phyloP scores from a whole-genome alignment of 805 yeast genomes.

The Clavispora vitiphila region DNA sequence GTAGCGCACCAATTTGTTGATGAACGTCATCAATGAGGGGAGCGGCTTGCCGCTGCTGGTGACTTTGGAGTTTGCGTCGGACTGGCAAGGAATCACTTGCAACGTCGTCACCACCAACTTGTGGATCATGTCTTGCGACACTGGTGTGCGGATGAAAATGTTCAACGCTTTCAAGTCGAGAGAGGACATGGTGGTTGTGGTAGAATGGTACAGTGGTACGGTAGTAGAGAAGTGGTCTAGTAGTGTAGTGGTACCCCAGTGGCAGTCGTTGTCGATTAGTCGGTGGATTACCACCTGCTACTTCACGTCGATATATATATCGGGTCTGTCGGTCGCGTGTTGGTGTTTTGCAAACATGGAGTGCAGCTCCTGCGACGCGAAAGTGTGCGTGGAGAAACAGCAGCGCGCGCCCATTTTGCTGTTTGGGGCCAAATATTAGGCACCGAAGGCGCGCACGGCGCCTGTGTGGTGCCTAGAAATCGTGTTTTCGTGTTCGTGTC shows the following conservation, averaged over 20 bases:
- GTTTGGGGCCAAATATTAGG: not conserved
- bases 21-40: slow-evolving; percentile 72
- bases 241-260: no score
- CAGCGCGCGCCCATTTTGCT: not conserved
- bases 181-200: slow-evolving; percentile 1
- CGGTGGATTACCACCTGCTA: no score
- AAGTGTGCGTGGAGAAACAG: not conserved
- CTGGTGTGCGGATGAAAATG: slow-evolving; percentile 58
- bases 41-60: slow-evolving; percentile 35
- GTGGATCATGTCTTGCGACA: slow-evolving; percentile 70
- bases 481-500: not conserved
- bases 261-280: no score
- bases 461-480: not conserved
- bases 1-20: slow-evolving; percentile 64
- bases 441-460: not conserved
- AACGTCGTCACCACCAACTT: slow-evolving; percentile 61
- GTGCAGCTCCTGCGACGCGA: slow-evolving; percentile 1
- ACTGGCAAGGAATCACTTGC: slow-evolving; percentile 62
- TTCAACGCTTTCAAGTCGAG: slow-evolving; percentile 49
- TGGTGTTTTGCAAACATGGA: not conserved
- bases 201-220: no score
- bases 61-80: slow-evolving; percentile 25
- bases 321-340: not conserved
- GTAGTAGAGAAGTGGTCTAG: no score
- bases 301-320: not conserved